phyloP scores from a whole-genome alignment of 169 alveolate species.

The Cryptosporidium felis region DNA sequence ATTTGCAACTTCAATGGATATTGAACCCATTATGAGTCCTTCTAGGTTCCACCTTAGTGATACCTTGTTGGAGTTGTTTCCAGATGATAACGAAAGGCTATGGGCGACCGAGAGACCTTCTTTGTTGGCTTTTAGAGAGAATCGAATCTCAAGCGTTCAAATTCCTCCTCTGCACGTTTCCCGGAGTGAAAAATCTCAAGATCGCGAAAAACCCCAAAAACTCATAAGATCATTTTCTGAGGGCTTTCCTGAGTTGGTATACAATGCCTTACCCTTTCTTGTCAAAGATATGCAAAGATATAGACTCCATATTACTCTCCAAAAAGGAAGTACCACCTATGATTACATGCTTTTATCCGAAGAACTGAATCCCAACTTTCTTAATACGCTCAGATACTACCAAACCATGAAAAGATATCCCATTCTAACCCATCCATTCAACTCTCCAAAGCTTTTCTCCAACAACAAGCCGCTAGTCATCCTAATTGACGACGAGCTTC shows the following conservation, averaged over 20 bases:
- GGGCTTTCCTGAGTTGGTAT: slow-evolving; percentile 44
- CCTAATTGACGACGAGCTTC: slow-evolving; percentile 45
- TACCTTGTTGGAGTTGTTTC: slow-evolving; percentile 41
- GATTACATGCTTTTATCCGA: slow-evolving; percentile 18
- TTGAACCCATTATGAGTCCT: slow-evolving; percentile 43
- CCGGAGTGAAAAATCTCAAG: neutral
- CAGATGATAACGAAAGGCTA: slow-evolving; percentile 21
- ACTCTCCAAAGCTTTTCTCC: slow-evolving; percentile 19
- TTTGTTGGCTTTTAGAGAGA: slow-evolving; percentile 19
- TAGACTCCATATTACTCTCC: slow-evolving; percentile 41
- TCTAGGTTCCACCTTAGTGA: slow-evolving; percentile 53
- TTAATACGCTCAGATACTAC: slow-evolving; percentile 32
- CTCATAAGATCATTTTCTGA: slow-evolving; percentile 21
- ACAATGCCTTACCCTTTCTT: slow-evolving; percentile 38
- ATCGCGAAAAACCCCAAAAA: slow-evolving; percentile 16
- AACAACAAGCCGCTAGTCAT: slow-evolving; percentile 39
- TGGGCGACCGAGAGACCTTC: slow-evolving; percentile 71
- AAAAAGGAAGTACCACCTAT: slow-evolving; percentile 32
- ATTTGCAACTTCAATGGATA: slow-evolving; percentile 44
- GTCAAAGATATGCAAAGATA: slow-evolving; percentile 69
- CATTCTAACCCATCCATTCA: slow-evolving; percentile 58
- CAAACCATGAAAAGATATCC: slow-evolving; percentile 70
- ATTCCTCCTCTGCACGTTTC: slow-evolving; percentile 38
- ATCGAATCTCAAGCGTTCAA: slow-evolving; percentile 12
- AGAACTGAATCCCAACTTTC: slow-evolving; percentile 19